Percentiles rank a stretch among this genome's conserved stretches.
These are phyloP conservation scores for Cyberlindnera americana DNA, from an alignment of 805 yeast genomes.

Conservation along the genomic window DNA sequence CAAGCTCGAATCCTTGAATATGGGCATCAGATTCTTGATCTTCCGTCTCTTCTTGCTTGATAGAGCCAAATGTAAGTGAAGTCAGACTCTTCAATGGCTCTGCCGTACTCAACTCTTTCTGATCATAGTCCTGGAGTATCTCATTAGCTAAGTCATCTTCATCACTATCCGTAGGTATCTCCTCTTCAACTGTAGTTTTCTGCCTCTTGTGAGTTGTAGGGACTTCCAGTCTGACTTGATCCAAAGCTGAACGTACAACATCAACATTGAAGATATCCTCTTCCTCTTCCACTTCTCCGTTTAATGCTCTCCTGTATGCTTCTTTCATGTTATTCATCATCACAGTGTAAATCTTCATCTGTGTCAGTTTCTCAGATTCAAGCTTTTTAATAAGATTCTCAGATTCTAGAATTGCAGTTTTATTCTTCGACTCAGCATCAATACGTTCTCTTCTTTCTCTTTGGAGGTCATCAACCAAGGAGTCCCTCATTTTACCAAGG, in stretches of 20 bases:
- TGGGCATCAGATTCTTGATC: too few relatives aligned
- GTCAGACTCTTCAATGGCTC: conserved; percentile 1
- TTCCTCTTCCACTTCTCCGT: conserved; percentile 19
- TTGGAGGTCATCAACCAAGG: not conserved
- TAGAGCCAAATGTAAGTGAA: not conserved
- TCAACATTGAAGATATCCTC: conserved; percentile 20
- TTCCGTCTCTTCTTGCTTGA: too few relatives aligned
- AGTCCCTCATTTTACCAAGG: conserved; percentile 12
- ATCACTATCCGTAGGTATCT: not conserved
- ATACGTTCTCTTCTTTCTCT: not conserved
- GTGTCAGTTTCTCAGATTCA: conserved; percentile 11
- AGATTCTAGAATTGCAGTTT: conserved; percentile 7
- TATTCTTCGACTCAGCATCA: conserved; percentile 2
- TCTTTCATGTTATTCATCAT: conserved; percentile 24
- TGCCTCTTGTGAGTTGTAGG: too few relatives aligned
- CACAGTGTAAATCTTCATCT: conserved; percentile 20
- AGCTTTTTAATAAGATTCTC: conserved; percentile 11
- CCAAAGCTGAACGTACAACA: not conserved
- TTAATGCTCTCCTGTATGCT: conserved; percentile 12
- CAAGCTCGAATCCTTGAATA: conserved; percentile 1
- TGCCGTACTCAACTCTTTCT: conserved; percentile 1
- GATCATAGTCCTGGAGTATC: not conserved
- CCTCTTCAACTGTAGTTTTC: too few relatives aligned
- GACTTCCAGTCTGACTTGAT: conserved; percentile 3
- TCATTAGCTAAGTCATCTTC: not conserved